A percentile compares a stretch with the other conserved stretches of the same genome.
phyloP scores from a whole-genome alignment of 2,329 filamentous ascomycete genomes.

The Dendryphion nanum region DNA sequence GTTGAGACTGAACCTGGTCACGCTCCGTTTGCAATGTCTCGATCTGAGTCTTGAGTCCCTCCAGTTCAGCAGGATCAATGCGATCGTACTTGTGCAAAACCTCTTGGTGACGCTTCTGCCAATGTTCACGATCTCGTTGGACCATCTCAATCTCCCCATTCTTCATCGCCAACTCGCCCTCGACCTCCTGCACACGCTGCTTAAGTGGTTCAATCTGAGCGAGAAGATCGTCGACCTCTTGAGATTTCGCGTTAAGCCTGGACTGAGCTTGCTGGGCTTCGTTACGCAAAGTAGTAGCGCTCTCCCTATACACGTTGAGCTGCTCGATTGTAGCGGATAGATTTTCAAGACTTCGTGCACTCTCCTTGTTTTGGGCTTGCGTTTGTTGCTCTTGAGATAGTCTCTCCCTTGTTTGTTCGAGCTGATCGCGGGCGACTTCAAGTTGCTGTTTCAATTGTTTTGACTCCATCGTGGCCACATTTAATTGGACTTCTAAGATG shows the following conservation, averaged over 20 bases:
- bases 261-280: conserved; percentile 78
- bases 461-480: conserved; percentile 81
- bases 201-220: conserved; percentile 79
- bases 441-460: conserved; percentile 89
- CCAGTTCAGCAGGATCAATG: conserved; percentile 89
- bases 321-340: conserved; percentile 94
- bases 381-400: conserved; percentile 84
- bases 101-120: conserved; percentile 93
- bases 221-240: conserved; percentile 72
- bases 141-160: conserved; percentile 87
- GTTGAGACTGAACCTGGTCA: conserved; percentile 51
- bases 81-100: conserved; percentile 96
- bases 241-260: conserved; percentile 71
- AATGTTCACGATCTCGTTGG: conserved; percentile 87
- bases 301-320: conserved; percentile 93
- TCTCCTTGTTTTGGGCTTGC: conserved; percentile 70
- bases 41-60: conserved; percentile 80
- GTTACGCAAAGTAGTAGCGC: conserved; percentile 84
- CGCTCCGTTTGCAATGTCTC: conserved; percentile 54
- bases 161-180: conserved; percentile 75
- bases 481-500: conserved; percentile 94
- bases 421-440: conserved; percentile 79
- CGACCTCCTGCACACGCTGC: conserved; percentile 74
- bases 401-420: conserved; percentile 86
- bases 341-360: conserved; percentile 78